phyloP scores from a whole-genome alignment of 352 stramenopile species.

The Globisporangium splendens region DNA sequence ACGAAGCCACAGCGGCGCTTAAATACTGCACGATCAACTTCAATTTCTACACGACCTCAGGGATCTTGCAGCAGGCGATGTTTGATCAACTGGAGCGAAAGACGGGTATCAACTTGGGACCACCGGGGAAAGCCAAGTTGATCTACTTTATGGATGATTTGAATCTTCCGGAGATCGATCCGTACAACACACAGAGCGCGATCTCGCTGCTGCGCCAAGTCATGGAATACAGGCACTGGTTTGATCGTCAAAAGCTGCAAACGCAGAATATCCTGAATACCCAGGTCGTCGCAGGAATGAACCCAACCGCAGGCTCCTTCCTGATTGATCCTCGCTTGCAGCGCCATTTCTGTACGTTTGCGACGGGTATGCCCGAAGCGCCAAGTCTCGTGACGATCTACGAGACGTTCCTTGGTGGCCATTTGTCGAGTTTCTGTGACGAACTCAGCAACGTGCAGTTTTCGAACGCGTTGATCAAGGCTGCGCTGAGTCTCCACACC shows the following conservation, averaged over 20 bases:
- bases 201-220: constrained; percentile 94
- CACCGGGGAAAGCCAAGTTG: constrained; percentile 89
- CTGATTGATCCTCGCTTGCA: constrained; percentile 93
- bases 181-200: constrained; percentile 95
- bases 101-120: constrained; percentile 91
- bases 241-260: constrained; percentile 91
- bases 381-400: constrained; percentile 95
- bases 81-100: constrained; percentile 94
- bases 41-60: constrained; percentile 96
- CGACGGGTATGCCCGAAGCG: constrained; percentile 92
- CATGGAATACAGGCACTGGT: constrained; percentile 95
- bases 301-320: constrained; percentile 94
- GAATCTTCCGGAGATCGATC: constrained; percentile 94
- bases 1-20: constrained; percentile 79
- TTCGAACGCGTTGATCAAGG: constrained; percentile 91
- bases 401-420: constrained; percentile 93
- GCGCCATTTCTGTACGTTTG: constrained; percentile 95
- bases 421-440: constrained; percentile 89
- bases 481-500: constrained; percentile 89
- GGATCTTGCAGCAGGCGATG: constrained; percentile 92
- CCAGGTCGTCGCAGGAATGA: constrained; percentile 95
- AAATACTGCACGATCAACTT: constrained; percentile 94
- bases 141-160: constrained; percentile 98
- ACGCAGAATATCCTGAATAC: constrained; percentile 94
- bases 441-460: constrained; percentile 88